Evolutionary conservation across 148 eudicot genomes (phyloP), one percentile per base, ranked within the genome.

Genomic region (Persicaria maculosa): DNA sequence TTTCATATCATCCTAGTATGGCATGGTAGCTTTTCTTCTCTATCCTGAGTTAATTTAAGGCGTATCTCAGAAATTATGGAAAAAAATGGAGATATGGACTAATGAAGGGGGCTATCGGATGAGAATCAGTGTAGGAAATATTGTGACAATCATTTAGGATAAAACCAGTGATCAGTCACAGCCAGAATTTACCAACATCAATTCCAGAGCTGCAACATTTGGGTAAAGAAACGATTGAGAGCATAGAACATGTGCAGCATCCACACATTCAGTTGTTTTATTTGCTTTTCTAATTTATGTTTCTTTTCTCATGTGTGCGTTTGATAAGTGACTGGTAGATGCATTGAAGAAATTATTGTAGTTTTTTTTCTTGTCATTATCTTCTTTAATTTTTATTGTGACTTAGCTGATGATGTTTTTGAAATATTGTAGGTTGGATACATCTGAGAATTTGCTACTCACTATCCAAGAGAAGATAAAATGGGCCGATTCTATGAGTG

Each of bases 401-500:
- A 65, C n/a, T 65, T 40, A 11, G 1, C 70, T 65, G 19, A 40
- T 65, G 70, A 43, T 65, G 69, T 65, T 65, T 65, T 12, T 65
- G 8, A 65, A 70, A 44, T 4, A 9, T 71, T 71, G 73, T 76
- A 94, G 98, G 98, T 75, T 90, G 83, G 76, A 85, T 52, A 94
- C 97, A 22, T 94, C 98, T 11, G 98, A 94, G 77, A 77, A 86
- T 75, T 86, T 94, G 46, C 89, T 94, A 19, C 72, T 85, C 71
- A 73, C 98, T 61, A 94, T 94, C 59, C 96, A 94, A 86, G 98
- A 94, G 79, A 94, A 94, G 90, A 94, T 94, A 73, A 94, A 87
- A 74, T 94, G 97, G 98, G 98, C 97, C 54, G 97, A 91, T 84
- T 78, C 81, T 75, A 91, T 91, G 98, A 86, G 89, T 75, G 95